Conservation (phyloP, 2,329 filamentous ascomycete species). For the Aspergillus costaricaensis region DNA sequence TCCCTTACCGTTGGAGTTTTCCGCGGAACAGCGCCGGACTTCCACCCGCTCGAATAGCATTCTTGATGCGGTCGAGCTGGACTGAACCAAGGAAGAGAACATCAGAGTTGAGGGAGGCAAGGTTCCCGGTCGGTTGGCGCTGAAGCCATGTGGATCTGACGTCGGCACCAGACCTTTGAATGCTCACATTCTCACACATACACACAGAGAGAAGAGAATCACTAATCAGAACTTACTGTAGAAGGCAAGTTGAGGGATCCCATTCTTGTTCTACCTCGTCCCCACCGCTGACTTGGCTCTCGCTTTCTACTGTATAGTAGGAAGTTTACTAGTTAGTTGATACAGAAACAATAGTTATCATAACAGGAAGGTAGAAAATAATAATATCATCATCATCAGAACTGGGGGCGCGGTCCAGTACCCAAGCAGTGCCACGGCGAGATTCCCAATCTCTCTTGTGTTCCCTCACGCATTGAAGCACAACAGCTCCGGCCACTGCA, state of each 20-base stretch:
- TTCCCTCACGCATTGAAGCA: background rate
- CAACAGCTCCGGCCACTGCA: background rate
- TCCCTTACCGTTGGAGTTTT: conserved; percentile 2
- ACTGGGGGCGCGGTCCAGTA: background rate
- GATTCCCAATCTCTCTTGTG: background rate
- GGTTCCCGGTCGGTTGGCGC: conserved; percentile 10
- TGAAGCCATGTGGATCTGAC: conserved; percentile 33
- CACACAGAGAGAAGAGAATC: too few relatives aligned
- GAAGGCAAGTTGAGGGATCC: too few relatives aligned
- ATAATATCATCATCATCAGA: background rate
- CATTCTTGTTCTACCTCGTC: too few relatives aligned
- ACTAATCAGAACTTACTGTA: too few relatives aligned
- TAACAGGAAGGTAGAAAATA: background rate
- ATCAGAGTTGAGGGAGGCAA: conserved; percentile 3
- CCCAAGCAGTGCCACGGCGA: background rate
- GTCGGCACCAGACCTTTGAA: conserved; percentile 17
- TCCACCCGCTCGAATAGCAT: conserved; percentile 10
- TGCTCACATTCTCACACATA: background rate
- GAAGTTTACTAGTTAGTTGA: too few relatives aligned
- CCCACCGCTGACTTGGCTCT: too few relatives aligned
- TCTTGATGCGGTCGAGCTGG: background rate
- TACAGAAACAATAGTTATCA: too few relatives aligned
- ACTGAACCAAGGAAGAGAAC: background rate
- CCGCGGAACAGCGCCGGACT: conserved; percentile 6
- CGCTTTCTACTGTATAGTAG: too few relatives aligned